Evolutionary conservation across 495 filamentous ascomycete genomes (phyloP), one percentile per base, ranked within the genome.

Genomic region (Hypomontagnella monticulosa): DNA sequence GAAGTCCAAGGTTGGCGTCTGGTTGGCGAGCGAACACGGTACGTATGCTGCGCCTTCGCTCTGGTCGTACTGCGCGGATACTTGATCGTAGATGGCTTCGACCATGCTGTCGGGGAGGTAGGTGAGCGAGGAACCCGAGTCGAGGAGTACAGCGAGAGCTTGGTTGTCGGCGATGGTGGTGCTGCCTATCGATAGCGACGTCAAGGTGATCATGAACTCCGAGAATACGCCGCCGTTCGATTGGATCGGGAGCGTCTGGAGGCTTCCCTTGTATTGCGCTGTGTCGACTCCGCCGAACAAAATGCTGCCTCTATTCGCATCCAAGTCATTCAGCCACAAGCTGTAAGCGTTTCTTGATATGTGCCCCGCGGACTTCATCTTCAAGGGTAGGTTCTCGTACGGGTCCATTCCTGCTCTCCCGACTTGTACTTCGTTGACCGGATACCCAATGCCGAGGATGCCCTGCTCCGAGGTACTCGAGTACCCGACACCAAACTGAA

Each of bases 211-310:
- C 63, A 93, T 73, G 73, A 98, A 93, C 66, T 94, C 89, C n/a
- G 84, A 77, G 66, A 85, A 91, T 48, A 78, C 67, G 8, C 86
- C 85, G 14, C 73, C 73, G 68, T 82, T 76, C 44, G 80, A 79
- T 56, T 91, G 84, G 59, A 98, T 84, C 4, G 94, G 94, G 0
- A 98, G 78, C 2, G 89, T 94, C 44, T 85, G 74, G 4, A 99
- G 86, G 1, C 78, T 65, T 19, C 91, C 93, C 4, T 76, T 76
- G 75, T 88, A 98, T 69, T 93, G 92, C 32, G 81, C 88, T 0
- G 88, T 89, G 76, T 99, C 90, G 51, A 99, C 87, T 46, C 95
- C 95, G 20, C 95, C 95, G 67, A 99, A 99, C 10, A 99, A 80
- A 53, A 99, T 91, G 48, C 85, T 88, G 32, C 95, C 95, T 5